Conservation (phyloP, 768 basidiomycete genomes). For the Psilocybe subaeruginosa region DNA sequence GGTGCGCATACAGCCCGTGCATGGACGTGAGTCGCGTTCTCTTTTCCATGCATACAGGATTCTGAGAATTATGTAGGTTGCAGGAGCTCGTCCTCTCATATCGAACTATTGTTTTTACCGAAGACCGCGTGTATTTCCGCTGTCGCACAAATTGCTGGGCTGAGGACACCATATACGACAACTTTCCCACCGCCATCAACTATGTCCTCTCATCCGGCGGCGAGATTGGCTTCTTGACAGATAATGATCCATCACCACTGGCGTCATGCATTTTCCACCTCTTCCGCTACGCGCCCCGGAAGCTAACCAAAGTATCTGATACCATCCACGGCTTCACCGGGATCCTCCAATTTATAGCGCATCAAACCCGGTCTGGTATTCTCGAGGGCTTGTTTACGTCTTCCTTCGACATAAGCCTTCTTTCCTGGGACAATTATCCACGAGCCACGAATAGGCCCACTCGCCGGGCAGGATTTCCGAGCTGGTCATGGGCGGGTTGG, state of each 20-base stretch:
- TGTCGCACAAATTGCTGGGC: constrained; percentile 10
- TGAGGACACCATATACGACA: constrained; percentile 12
- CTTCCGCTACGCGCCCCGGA: constrained; percentile 1
- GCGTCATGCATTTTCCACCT: background rate
- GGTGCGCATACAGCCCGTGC: background rate
- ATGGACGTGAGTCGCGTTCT: constrained; percentile 4
- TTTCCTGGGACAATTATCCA: background rate
- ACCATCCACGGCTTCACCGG: constrained; percentile 1
- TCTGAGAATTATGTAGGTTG: background rate
- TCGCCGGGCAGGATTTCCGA: constrained; percentile 2
- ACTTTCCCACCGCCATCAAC: constrained; percentile 5
- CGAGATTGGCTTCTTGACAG: background rate
- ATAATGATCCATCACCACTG: background rate
- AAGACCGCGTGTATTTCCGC: background rate
- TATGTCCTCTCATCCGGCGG: background rate
- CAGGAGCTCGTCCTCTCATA: constrained; percentile 5
- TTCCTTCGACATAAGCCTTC: background rate
- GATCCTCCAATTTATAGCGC: background rate
- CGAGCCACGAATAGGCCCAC: background rate
- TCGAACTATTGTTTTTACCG: background rate
- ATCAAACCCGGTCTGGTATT: background rate
- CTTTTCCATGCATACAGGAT: background rate
- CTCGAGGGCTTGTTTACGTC: background rate
- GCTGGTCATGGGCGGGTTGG: constrained; percentile 12
- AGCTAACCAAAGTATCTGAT: constrained; percentile 2